Base-by-base conservation (phyloP, 208 protist genomes). In the Leishmania guyanensis region DNA sequence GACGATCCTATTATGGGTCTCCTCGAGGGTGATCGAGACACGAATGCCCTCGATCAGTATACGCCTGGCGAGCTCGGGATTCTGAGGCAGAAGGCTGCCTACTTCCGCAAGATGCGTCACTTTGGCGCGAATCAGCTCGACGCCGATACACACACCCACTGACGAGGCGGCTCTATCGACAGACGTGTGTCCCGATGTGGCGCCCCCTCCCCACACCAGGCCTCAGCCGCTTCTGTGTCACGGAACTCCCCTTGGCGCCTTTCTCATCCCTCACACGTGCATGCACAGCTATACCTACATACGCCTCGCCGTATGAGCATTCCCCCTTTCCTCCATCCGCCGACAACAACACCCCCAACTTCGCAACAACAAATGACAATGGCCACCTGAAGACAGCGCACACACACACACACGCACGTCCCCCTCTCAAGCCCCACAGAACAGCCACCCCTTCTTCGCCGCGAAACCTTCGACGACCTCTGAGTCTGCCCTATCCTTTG, bases 61-160 rank as follows among this genome's bases (percentile, higher is more conserved):
- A 92, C 86, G 26, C 78, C 86, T 16, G 88, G 88, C 14, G 94
- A 97, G 68, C 53, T 97, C 12, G 94, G 89, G 22, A 93, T 97
- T 79, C 78, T 97, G 78, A 84, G 89, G 76, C 94, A 97, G 80
- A 96, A 95, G 88, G 92, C 91, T 3, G 71, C 87, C 46, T 97
- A 96, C 78, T 97, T 95, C 77, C 86, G 92, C 12, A 96, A 96
- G 68, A 94, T 95, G 90, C 81, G 85, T n/a, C 86, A 84, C 60
- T 90, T 96, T 48, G 92, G 93, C 29, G 87, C 80, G 6, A 94
- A 94, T 77, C 91, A 97, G 83, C 84, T 91, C 3, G 90, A 97
- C 80, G 87, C 91, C 6, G 92, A 97, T 65, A 73, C 92, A 17
- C 87, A 93, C 72, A 95, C 93, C 3, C 88, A 96, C 84, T 96